phyloP scores from a whole-genome alignment of 768 basidiomycete genomes.

The Suillus spraguei region DNA sequence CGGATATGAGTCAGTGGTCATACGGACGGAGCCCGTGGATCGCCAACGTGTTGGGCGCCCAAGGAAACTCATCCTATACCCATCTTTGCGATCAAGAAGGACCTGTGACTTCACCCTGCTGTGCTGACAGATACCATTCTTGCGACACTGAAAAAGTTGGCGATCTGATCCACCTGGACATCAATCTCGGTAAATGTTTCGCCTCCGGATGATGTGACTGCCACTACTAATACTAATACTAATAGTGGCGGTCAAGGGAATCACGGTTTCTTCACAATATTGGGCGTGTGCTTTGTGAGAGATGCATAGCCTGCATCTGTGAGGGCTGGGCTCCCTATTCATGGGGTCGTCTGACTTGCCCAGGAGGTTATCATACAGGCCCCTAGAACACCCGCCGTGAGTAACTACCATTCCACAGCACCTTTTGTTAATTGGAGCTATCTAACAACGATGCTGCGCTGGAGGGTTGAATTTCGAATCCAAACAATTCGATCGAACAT shows the following conservation, averaged over 20 bases:
- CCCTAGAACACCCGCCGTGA: background rate
- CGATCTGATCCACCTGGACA: background rate
- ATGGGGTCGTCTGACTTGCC: background rate
- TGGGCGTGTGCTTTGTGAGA: background rate
- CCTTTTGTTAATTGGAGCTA: background rate
- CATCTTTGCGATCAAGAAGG: background rate
- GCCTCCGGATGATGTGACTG: background rate
- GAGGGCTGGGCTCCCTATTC: background rate
- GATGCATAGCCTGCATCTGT: background rate
- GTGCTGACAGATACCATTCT: background rate
- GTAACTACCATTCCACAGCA: background rate
- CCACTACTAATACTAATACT: background rate
- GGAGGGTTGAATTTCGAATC: background rate
- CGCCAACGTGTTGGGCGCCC: background rate
- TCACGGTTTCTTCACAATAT: background rate
- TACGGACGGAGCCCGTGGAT: conserved; percentile 1
- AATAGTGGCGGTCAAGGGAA: background rate
- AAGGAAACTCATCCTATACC: background rate
- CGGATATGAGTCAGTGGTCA: background rate
- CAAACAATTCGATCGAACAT: background rate
- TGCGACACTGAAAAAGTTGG: background rate
- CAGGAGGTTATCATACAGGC: background rate
- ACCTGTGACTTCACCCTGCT: background rate
- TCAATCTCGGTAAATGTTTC: background rate
- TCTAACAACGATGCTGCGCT: conserved; percentile 2